Evolutionary conservation across 2,329 filamentous ascomycete species (phyloP), one percentile per base, ranked within the genome.

Genomic region (Exserohilum turcica): DNA sequence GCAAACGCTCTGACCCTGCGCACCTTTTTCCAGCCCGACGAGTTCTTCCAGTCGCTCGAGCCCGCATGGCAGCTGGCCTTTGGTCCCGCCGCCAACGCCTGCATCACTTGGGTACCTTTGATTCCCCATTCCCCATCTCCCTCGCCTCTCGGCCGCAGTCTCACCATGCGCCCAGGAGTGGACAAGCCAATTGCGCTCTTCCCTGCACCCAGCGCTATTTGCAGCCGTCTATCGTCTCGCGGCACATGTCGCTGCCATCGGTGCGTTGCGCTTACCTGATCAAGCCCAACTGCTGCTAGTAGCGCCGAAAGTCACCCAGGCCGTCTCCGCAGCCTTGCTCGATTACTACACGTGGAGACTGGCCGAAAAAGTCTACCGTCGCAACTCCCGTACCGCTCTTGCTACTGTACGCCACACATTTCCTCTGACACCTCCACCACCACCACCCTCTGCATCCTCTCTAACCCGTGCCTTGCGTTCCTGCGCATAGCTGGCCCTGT

Each of bases 1-100:
- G 74, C 90, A 72, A 96, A 96, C 77, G 87, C 91, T 28, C 80
- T 94, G 64, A 85, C 82, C 57, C 80, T 95, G 52, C 81, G 84
- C 61, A 97, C 94, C 16, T 99, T 97, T 74, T 99, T 99, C 78
- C 94, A 99, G 75, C 94, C 94, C 24, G 94, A 99, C 78, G 94
- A 99, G 76, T 97, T 91, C 79, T 99, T 94, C 70, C 94, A 99
- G 72, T 89, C 92, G 1, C 84, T 97, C 38, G 94, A 99, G 78
- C 93, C 94, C 47, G 94, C 94, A 62, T 97, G 93, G 92, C 81
- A 87, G 66, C 82, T 94, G 49, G 89, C 90, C 3, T 97, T 96
- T 80, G 92, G 92, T 18, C 69, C 79, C 2, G 73, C 81, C 12
- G 89, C 87, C 74, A 89, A 90, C 57, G 91, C 93, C 24, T 99